Percentiles rank a stretch among this genome's conserved stretches.
Evolutionary conservation across 2,329 filamentous ascomycete species (phyloP).

Genomic region (Claviceps arundinis): DNA sequence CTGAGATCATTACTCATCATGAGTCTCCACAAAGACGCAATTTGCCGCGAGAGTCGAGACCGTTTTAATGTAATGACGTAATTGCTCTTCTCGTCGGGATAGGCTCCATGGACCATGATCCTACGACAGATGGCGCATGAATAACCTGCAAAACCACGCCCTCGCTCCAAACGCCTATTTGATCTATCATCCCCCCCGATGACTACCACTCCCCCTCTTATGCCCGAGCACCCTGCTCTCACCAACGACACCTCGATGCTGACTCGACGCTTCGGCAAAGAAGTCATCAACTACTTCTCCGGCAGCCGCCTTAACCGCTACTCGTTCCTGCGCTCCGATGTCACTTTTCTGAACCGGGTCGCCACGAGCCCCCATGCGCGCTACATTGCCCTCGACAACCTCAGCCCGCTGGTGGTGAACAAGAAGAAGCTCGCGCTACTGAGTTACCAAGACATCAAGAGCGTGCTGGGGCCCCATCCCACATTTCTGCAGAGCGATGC

Average conservation of each 20-base stretch:
- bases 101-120: background rate
- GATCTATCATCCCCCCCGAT: constrained; percentile 11
- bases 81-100: background rate
- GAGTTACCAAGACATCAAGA: constrained; percentile 52
- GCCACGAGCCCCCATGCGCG: constrained; percentile 50
- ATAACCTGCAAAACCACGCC: too few species aligned
- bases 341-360: constrained; percentile 55
- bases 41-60: too few species aligned
- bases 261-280: constrained; percentile 62
- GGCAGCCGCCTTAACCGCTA: constrained; percentile 67
- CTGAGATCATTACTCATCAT: too few species aligned
- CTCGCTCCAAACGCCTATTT: too few species aligned
- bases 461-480: constrained; percentile 57
- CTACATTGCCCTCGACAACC: constrained; percentile 68
- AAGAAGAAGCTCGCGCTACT: constrained; percentile 53
- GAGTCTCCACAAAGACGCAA: too few species aligned
- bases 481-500: constrained; percentile 56
- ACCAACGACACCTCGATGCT: constrained; percentile 50
- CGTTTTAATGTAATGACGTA: background rate
- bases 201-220: constrained; percentile 17
- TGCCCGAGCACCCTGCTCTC: constrained; percentile 32
- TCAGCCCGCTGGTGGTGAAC: constrained; percentile 54
- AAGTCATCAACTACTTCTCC: constrained; percentile 74
- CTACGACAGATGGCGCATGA: too few species aligned
- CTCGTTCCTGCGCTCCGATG: constrained; percentile 61